Evolutionary conservation across 108 stramenopile genomes (phyloP).

Genomic region (Fistulifera pelliculosa): DNA sequence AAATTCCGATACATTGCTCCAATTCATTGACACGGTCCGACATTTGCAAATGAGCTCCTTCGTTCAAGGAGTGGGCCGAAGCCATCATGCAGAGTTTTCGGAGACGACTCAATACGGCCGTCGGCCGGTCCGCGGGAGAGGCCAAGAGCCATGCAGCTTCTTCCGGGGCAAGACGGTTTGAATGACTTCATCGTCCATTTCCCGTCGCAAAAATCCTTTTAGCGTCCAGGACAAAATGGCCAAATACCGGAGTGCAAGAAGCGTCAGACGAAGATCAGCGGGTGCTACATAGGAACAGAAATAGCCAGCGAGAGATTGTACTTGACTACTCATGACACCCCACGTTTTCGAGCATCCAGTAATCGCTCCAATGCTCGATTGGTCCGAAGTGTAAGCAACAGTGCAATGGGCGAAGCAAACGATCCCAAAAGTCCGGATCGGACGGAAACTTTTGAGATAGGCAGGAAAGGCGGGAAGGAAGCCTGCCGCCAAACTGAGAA

Average conservation of each 20-base stretch:
- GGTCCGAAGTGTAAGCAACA: constrained; percentile 26
- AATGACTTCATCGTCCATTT: constrained; percentile 11
- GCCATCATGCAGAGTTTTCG: constrained; percentile 20
- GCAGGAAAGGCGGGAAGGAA: not conserved
- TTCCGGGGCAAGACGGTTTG: not conserved
- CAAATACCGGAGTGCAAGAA: constrained; percentile 20
- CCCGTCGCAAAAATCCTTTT: constrained; percentile 19
- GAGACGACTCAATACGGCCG: constrained; percentile 14
- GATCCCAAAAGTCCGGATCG: constrained; percentile 10
- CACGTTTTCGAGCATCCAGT: constrained; percentile 20
- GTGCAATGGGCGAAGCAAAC: constrained; percentile 24
- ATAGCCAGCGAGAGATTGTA: constrained; percentile 15
- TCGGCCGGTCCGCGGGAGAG: constrained; percentile 8
- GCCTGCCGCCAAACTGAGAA: constrained; percentile 1
- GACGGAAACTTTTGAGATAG: constrained; percentile 1
- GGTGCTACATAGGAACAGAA: constrained; percentile 12
- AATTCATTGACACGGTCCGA: constrained; percentile 15
- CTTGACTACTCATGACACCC: constrained; percentile 16
- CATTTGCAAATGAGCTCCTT: constrained; percentile 20
- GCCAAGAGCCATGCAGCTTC: constrained; percentile 4
- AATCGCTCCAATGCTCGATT: constrained; percentile 19
- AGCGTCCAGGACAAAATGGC: constrained; percentile 26
- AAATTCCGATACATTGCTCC: constrained; percentile 17
- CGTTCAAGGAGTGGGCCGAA: constrained; percentile 8
- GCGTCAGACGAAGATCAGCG: constrained; percentile 8